Base-by-base conservation (phyloP, 2,329 filamentous ascomycete genomes). In the Leptographium lundbergii region DNA sequence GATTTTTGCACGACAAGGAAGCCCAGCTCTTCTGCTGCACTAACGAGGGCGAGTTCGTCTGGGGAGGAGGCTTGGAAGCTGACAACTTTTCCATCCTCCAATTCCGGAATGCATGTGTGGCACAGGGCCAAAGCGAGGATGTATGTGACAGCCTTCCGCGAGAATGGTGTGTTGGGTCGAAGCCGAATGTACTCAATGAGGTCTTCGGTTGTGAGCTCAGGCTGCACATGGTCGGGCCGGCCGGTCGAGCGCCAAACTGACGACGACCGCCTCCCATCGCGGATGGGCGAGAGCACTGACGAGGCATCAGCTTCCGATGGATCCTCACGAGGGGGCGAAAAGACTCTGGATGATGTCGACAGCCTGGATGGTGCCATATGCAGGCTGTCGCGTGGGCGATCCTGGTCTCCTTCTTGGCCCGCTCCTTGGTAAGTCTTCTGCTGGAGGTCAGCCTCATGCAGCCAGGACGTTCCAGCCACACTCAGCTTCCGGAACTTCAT, bases 401-500 rank as follows among this genome's bases (percentile, higher is more conserved):
- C 42, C 19, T 45, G 42, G 5, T n/a, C 42, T n/a, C 19, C 42
- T 45, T n/a, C 42, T 19, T 45, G 17, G 42, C 7, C 19, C 59
- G 36, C 13, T 67, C 17, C 19, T 45, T n/a, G 42, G 42, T 19
- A 17, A 1, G 17, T 45, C 17, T 45, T 19, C 42, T 45, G 42
- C 7, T 66, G 74, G 2, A 91, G 71, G 67, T 95, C 89, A 61
- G 80, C 77, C 67, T 94, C 87, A 65, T 96, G 91, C 36, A 94
- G 75, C 90, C 91, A 96, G 1, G 91, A 87, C 0, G 88, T 91
- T 7, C 91, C 91, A 3, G 89, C 91, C 36, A 96, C 85, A 65
- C 88, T 95, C 72, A 96, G 80, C 69, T 95, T 96, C 51, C 91
- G 86, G 69, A 96, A 96, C 62, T 90, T 89, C 92, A 97, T 96